Conservation (phyloP, 1,284 basidiomycete genomes). For the Omphalotus olearius region DNA sequence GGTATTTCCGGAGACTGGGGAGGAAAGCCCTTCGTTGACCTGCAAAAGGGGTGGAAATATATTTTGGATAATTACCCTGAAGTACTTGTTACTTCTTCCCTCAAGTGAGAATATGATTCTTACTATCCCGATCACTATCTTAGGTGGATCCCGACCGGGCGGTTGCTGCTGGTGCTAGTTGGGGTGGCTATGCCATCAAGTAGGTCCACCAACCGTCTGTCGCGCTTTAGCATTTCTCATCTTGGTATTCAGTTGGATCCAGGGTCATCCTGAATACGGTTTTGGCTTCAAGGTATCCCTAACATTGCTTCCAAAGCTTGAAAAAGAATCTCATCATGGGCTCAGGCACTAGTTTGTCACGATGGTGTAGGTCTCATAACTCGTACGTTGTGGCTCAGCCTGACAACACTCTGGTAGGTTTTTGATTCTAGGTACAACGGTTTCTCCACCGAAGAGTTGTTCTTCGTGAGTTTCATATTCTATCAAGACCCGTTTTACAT, state of each 20-base stretch:
- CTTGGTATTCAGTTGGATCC: slow-evolving; percentile 72
- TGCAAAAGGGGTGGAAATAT: slow-evolving; percentile 74
- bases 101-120: background rate
- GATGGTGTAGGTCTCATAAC: slow-evolving; percentile 60
- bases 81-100: slow-evolving; percentile 30
- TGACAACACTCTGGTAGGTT: slow-evolving; percentile 31
- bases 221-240: slow-evolving; percentile 5
- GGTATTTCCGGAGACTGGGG: slow-evolving; percentile 80
- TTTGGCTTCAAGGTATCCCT: slow-evolving; percentile 71
- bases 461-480: slow-evolving; percentile 57
- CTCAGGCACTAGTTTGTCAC: slow-evolving; percentile 74
- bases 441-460: slow-evolving; percentile 82
- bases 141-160: slow-evolving; percentile 80
- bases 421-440: slow-evolving; percentile 74
- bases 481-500: background rate
- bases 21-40: slow-evolving; percentile 81
- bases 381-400: slow-evolving; percentile 3
- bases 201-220: slow-evolving; percentile 27
- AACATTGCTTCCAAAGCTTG: background rate
- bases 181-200: slow-evolving; percentile 85
- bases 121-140: background rate
- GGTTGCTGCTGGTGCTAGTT: slow-evolving; percentile 79
- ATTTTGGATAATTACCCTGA: slow-evolving; percentile 70
- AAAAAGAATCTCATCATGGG: background rate
- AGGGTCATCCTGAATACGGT: slow-evolving; percentile 83